Percentiles rank a stretch among this genome's conserved stretches.
Conservation (phyloP, 495 filamentous ascomycete species). For the Penicillium mononematosum region DNA sequence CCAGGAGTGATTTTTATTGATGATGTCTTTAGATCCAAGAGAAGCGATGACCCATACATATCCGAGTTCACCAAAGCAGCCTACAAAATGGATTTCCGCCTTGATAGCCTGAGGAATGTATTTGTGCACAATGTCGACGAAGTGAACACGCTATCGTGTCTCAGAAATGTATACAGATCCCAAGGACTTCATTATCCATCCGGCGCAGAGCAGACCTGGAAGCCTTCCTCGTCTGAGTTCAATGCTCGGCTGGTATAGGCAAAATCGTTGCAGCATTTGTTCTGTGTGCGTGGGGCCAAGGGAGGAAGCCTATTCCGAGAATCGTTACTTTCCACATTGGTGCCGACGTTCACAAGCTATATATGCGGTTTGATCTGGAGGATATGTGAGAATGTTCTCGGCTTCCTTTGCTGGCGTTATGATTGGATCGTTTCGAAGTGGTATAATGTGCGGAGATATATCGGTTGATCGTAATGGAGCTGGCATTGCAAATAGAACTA, state of each 20-base stretch:
- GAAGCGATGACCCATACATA: background rate
- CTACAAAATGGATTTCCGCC: background rate
- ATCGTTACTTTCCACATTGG: slow-evolving; percentile 1
- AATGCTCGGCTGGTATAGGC: background rate
- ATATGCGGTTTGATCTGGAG: slow-evolving; percentile 8
- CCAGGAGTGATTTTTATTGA: slow-evolving; percentile 4
- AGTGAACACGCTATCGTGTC: background rate
- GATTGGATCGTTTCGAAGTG: background rate
- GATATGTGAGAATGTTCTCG: background rate
- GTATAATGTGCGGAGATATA: background rate
- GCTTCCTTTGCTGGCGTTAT: background rate
- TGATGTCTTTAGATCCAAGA: slow-evolving; percentile 6
- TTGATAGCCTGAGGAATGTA: background rate
- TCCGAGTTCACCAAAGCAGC: slow-evolving; percentile 1
- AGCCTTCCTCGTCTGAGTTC: background rate
- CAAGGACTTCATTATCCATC: background rate
- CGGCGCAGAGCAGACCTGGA: background rate
- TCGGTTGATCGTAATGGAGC: background rate
- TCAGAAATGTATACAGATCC: background rate
- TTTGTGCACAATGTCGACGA: slow-evolving; percentile 3
- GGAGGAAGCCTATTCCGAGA: background rate
- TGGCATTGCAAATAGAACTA: background rate
- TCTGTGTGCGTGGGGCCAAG: slow-evolving; percentile 5
- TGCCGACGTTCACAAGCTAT: slow-evolving; percentile 2
- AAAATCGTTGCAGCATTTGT: slow-evolving; percentile 2